These are phyloP conservation scores for Catunica adiposa DNA, from an alignment of 2,329 filamentous ascomycete genomes.

Conservation along the genomic window DNA sequence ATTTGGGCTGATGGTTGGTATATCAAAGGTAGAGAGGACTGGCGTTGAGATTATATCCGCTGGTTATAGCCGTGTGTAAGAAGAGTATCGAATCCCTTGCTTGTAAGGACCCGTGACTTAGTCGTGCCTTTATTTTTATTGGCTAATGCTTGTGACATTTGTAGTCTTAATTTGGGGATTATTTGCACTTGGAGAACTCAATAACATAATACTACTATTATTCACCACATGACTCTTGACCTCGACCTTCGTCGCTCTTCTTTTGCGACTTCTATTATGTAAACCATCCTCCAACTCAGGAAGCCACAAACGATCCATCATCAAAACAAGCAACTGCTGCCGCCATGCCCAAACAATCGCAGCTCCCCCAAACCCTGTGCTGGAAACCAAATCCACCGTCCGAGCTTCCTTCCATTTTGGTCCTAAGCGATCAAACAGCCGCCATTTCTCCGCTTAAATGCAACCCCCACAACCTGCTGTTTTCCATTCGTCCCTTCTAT, in stretches of 20 bases:
- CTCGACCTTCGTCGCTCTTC: no score
- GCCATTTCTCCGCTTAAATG: constrained; percentile 9
- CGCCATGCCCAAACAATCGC: not conserved
- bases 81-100: no score
- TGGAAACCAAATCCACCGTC: not conserved
- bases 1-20: constrained; percentile 3
- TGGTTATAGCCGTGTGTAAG: not conserved
- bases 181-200: no score
- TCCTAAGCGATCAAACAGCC: constrained; percentile 3
- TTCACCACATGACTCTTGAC: no score
- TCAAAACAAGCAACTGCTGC: not conserved
- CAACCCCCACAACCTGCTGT: not conserved
- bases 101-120: not conserved
- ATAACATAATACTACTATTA: no score
- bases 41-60: constrained; percentile 8
- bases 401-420: constrained; percentile 1
- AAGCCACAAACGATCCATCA: not conserved
- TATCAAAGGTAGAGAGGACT: constrained; percentile 5
- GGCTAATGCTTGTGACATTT: not conserved
- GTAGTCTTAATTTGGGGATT: no score
- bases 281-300: not conserved
- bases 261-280: no score
- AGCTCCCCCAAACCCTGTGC: not conserved
- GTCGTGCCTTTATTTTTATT: not conserved
- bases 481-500: not conserved